Evolutionary conservation across 2,329 filamentous ascomycete genomes (phyloP).

Genomic region (Xylaria sp.): DNA sequence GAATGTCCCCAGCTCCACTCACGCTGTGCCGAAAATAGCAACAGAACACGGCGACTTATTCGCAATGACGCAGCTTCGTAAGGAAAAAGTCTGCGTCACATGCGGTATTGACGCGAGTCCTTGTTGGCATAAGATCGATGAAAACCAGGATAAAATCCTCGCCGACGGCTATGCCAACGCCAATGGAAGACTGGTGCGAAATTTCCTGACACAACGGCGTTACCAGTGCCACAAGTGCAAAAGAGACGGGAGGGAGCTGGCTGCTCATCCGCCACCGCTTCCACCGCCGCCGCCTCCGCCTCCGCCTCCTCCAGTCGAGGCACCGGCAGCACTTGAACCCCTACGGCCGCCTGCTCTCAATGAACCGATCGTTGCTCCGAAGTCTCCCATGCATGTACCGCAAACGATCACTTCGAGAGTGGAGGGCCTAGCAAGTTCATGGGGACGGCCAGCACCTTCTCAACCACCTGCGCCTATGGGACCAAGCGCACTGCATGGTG

Average conservation of each 20-base stretch:
- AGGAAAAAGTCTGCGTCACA: conserved; percentile 56
- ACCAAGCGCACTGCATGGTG: conserved; percentile 24
- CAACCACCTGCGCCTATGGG: conserved; percentile 22
- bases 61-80: conserved; percentile 33
- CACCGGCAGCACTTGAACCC: conserved; percentile 27
- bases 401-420: conserved; percentile 23
- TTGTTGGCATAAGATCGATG: conserved; percentile 62
- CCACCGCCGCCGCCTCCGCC: too few species aligned
- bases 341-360: conserved; percentile 27
- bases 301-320: conserved; percentile 25
- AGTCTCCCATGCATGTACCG: conserved; percentile 24
- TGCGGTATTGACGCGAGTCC: conserved; percentile 67
- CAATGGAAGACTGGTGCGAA: conserved; percentile 52
- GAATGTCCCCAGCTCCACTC: conserved; percentile 31
- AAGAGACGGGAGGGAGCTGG: conserved; percentile 46
- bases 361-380: conserved; percentile 22
- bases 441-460: conserved; percentile 22
- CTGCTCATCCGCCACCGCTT: conserved; percentile 25
- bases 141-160: conserved; percentile 46
- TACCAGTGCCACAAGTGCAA: conserved; percentile 74
- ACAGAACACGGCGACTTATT: conserved; percentile 28
- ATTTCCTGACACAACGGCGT: conserved; percentile 54
- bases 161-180: conserved; percentile 47
- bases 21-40: conserved; percentile 23
- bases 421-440: conserved; percentile 22